These are phyloP conservation scores for Leishmania aethiopica DNA, from an alignment of 208 protist genomes.

Conservation along the genomic window DNA sequence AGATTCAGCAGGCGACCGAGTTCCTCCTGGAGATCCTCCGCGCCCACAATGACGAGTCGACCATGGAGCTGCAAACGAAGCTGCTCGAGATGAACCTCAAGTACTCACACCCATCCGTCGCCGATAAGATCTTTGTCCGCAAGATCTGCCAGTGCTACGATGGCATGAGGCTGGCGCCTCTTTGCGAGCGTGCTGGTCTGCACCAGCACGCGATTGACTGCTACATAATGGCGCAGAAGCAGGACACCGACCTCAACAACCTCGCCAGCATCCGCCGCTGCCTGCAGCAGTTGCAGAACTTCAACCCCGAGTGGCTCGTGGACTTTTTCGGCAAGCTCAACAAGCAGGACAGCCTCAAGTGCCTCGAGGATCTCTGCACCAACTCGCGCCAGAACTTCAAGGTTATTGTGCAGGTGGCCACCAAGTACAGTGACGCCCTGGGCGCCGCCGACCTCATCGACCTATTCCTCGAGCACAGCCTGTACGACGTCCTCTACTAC, in stretches of 20 bases:
- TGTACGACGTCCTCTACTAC: conserved; percentile 97
- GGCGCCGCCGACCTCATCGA: conserved; percentile 95
- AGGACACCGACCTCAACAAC: conserved; percentile 80
- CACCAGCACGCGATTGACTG: conserved; percentile 98
- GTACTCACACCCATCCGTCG: conserved; percentile 95
- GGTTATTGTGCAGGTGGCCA: conserved; percentile 98
- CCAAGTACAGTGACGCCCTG: conserved; percentile 98
- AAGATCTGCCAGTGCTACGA: conserved; percentile 98
- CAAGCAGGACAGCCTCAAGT: conserved; percentile 96
- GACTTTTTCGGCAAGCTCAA: conserved; percentile 97
- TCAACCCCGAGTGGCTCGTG: conserved; percentile 96
- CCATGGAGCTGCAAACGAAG: conserved; percentile 97
- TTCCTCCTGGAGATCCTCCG: conserved; percentile 98
- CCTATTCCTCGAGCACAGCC: conserved; percentile 96
- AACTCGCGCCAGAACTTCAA: conserved; percentile 98
- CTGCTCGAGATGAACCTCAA: conserved; percentile 99
- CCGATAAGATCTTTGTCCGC: conserved; percentile 98
- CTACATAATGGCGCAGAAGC: conserved; percentile 93
- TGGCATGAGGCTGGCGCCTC: conserved; percentile 92
- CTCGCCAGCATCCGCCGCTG: conserved; percentile 98
- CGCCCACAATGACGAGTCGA: conserved; percentile 90
- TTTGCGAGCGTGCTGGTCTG: conserved; percentile 99
- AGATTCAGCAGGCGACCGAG: conserved; percentile 97
- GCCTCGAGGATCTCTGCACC: conserved; percentile 96
- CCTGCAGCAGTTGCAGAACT: conserved; percentile 93